Conservation (phyloP, 257 asterid genomes). For the Solanum ahanhuiri region DNA sequence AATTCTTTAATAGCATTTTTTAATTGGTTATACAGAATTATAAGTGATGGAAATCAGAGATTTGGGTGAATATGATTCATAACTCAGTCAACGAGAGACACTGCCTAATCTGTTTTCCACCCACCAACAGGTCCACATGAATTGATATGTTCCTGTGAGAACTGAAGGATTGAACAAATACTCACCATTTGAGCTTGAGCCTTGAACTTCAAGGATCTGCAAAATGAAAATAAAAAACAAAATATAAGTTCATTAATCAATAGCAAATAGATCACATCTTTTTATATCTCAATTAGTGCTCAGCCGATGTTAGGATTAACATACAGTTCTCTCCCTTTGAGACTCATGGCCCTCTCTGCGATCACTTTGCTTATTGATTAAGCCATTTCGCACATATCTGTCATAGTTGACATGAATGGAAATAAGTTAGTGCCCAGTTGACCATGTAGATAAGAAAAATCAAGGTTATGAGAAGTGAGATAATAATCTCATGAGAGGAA, state of each 20-base stretch:
- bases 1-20: not conserved
- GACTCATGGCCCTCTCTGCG: slow-evolving; percentile 9
- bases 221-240: slow-evolving; percentile 9
- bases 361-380: slow-evolving; percentile 18
- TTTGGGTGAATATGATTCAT: not conserved
- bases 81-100: not conserved
- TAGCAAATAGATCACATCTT: not conserved
- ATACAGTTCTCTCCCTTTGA: slow-evolving; percentile 31
- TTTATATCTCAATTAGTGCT: not conserved
- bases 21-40: not conserved
- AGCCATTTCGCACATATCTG: slow-evolving; percentile 35
- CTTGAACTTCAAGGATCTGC: slow-evolving; percentile 39
- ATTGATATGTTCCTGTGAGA: slow-evolving; percentile 1
- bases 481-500: not conserved
- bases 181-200: slow-evolving; percentile 44
- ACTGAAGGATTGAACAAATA: slow-evolving; percentile 12
- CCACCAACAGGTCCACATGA: not conserved
- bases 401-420: slow-evolving; percentile 14
- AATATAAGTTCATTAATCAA: not conserved
- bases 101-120: not conserved
- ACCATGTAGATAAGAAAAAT: not conserved
- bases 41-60: not conserved
- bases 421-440: not conserved
- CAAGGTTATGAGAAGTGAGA: not conserved
- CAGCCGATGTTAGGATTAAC: slow-evolving; percentile 9